Base-by-base conservation (phyloP, 148 eudicot species). In the Vaccinium darrowii region DNA sequence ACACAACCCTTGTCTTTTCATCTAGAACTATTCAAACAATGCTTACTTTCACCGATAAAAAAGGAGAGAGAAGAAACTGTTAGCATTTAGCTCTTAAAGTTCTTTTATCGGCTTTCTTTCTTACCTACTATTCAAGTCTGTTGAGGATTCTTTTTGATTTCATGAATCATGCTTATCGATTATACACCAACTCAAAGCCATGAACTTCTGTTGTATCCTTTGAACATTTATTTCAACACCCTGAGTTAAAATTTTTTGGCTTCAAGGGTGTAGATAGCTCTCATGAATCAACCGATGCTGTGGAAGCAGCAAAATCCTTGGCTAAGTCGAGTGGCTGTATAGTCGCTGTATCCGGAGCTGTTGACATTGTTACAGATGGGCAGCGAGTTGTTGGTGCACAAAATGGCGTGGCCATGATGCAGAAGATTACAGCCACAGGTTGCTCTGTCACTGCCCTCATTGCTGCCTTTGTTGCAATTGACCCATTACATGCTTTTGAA, bases 381-480 rank as follows among this genome's bases (percentile, higher is more conserved):
- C 76, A 90, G 8, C 89, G 90, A 51, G 91, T 92, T 36, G 84
- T 88, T 81, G 89, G 93, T 77, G 95, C 89, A 63, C 89, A 86
- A 83, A 95, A 94, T 60, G 99, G 98, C 75, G 94, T 95, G 11
- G 89, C 94, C 11, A 89, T 95, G 98, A 52, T 97, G 93, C 98
- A 95, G 81, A 91, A 86, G 85, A 94, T 95, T 58, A 94, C 96
- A 36, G 97, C 98, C 14, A 95, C 96, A 2, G 98, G 98, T 51
- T 95, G 98, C 65, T 91, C 99, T 23, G 98, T 93, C 77, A 94
- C 98, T 47, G 98, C 96, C 12, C 93, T 93, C 50, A 93, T 95
- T 79, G 89, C 98, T 67, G 96, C 98, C 86, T 97, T 95, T 85
- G 91, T 94, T 78, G 94, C 96, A 86, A 84, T 92, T 73, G 93